Base-by-base conservation (phyloP, 2,329 filamentous ascomycete genomes). In the Thielaviopsis ethacetica region DNA sequence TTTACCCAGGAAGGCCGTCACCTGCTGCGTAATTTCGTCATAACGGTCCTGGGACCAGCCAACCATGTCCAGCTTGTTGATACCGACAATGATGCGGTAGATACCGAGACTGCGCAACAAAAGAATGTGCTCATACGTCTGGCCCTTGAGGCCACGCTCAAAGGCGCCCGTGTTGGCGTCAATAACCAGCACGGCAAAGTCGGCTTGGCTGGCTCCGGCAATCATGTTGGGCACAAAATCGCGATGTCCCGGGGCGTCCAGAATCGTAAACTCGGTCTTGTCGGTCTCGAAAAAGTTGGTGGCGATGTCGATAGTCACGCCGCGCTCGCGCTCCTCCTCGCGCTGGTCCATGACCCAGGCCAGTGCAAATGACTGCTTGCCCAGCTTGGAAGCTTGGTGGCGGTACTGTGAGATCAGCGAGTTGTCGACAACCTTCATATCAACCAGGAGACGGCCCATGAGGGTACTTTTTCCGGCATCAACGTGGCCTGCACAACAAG, bases 191-290 rank as follows among this genome's bases (percentile, higher is more conserved):
- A 98, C 86, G 0, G 91, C 93, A 70, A 97, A 93, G 69, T 98
- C 93, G 10, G 93, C 94, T 71, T 96, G 91, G 61, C 88, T 93
- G 3, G 91, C 90, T 15, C 93, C 93, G 1, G 91, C 91, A 68
- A 98, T 96, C 93, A 98, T 98, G 70, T 96, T 98, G 0, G 93
- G 93, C 21, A 98, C 90, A 68, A 97, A 98, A 68, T 98, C 93
- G 62, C 84, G 81, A 70, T 98, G 93, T 0, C 93, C 93, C 0
- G 93, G 93, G 0, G 93, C 91, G 68, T 98, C 93, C 4, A 98
- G 77, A 53, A 98, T 95, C 1, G 93, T 97, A 67, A 97, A 97
- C 12, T 79, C 80, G 0, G 89, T 93, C 56, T 79, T 85, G 1
- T 88, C 83, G 0, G 94, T 98, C 68, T 94, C 88, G 67, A 98